A percentile compares a stretch with the other conserved stretches of the same genome.
phyloP scores from a whole-genome alignment of 495 filamentous ascomycete species.

The Parathielavia appendiculata region DNA sequence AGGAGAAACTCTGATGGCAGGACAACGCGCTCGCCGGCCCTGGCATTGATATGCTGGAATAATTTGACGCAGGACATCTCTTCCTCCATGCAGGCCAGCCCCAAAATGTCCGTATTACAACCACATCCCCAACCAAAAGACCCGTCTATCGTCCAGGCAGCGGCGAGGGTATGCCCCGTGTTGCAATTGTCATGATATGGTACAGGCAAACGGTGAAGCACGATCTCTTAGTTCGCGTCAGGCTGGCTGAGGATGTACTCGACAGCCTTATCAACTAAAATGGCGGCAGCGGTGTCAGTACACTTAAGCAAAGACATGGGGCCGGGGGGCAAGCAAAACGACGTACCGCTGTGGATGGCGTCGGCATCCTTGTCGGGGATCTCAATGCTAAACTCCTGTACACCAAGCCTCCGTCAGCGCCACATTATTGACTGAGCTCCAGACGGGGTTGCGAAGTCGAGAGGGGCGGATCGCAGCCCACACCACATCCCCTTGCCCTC shows the following conservation, averaged over 20 bases:
- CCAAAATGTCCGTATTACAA: constrained; percentile 8
- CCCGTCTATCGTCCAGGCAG: constrained; percentile 26
- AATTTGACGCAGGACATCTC: constrained; percentile 3
- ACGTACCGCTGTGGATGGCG: constrained; percentile 90
- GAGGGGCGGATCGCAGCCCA: too few species aligned
- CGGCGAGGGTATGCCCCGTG: constrained; percentile 27
- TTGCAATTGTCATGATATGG: constrained; percentile 23
- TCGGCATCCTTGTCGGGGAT: constrained; percentile 99
- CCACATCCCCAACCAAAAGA: constrained; percentile 1
- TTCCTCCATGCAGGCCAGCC: constrained; percentile 7
- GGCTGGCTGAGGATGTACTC: constrained; percentile 93
- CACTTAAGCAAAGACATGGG: neutral
- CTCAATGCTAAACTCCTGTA: constrained; percentile 98
- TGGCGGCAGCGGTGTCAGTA: constrained; percentile 24
- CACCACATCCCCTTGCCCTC: too few species aligned
- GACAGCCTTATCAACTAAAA: constrained; percentile 85
- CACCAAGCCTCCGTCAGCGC: constrained; percentile 3
- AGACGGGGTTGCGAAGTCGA: neutral
- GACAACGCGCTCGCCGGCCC: neutral
- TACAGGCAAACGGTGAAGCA: constrained; percentile 22
- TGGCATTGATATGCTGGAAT: neutral
- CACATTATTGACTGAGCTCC: neutral
- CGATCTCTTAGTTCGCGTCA: constrained; percentile 57
- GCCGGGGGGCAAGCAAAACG: neutral
- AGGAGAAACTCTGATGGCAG: too few species aligned